Percentiles rank a stretch among this genome's conserved stretches.
These are phyloP conservation scores for Dryadomyces sulphureus DNA, from an alignment of 2,329 filamentous ascomycete species.

Conservation along the genomic window DNA sequence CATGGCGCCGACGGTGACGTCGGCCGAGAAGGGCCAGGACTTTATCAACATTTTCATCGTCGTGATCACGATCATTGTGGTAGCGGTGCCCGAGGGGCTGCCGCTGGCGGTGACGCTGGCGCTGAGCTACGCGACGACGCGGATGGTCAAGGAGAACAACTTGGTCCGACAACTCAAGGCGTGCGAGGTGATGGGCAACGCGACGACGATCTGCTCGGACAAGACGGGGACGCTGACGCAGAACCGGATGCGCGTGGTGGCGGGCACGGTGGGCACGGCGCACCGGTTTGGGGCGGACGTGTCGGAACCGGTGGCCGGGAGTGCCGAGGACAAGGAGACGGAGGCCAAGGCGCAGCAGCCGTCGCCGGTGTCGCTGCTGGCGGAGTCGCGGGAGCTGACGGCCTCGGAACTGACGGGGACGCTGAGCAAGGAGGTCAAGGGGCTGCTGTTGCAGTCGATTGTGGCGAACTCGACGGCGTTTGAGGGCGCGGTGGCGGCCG, in stretches of 20 bases:
- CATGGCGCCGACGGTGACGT: conserved; percentile 28
- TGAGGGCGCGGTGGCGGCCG: conserved; percentile 49
- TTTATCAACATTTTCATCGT: conserved; percentile 67
- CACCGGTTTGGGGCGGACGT: conserved; percentile 34
- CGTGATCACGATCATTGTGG: conserved; percentile 66
- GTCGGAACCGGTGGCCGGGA: conserved; percentile 12
- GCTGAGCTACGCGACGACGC: conserved; percentile 60
- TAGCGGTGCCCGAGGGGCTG: conserved; percentile 64
- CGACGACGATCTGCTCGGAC: conserved; percentile 45
- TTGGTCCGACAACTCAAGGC: conserved; percentile 62
- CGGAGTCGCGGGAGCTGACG: conserved; percentile 21
- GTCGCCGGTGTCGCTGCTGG: too few relatives aligned
- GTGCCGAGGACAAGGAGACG: conserved; percentile 1
- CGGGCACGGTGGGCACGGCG: conserved; percentile 40
- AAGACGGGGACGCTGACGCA: conserved; percentile 55
- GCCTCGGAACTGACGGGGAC: conserved; percentile 30
- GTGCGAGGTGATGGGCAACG: conserved; percentile 69
- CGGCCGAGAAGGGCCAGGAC: conserved; percentile 63
- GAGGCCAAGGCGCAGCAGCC: not conserved
- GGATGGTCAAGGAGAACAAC: conserved; percentile 67
- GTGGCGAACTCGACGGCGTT: conserved; percentile 60
- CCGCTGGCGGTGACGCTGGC: conserved; percentile 66
- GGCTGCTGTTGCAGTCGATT: conserved; percentile 44
- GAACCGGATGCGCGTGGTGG: conserved; percentile 54
- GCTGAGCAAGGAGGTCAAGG: conserved; percentile 31